phyloP scores from a whole-genome alignment of 2,329 filamentous ascomycete genomes.

The Alternaria postmessia region DNA sequence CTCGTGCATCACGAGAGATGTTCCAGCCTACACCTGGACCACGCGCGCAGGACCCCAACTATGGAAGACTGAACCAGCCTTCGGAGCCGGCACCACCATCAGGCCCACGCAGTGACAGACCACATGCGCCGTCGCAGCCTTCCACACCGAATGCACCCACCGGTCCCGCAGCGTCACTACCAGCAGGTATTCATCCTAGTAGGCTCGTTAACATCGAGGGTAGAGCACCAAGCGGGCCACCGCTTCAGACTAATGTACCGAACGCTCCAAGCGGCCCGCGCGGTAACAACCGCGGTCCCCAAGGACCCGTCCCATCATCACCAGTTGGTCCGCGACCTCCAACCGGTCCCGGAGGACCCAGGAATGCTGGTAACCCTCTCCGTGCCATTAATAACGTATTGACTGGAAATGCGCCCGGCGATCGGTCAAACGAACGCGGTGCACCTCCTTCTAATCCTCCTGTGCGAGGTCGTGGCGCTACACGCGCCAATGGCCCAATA shows the following conservation, averaged over 20 bases:
- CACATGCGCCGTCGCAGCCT: slow-evolving; percentile 35
- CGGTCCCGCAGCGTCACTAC: slow-evolving; percentile 44
- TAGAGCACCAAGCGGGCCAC: slow-evolving; percentile 20
- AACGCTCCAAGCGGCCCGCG: slow-evolving; percentile 48
- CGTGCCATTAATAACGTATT: slow-evolving; percentile 44
- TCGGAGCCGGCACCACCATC: slow-evolving; percentile 61
- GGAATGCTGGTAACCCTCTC: slow-evolving; percentile 35
- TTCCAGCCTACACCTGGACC: slow-evolving; percentile 47
- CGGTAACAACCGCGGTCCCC: slow-evolving; percentile 34
- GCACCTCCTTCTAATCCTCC: slow-evolving; percentile 27
- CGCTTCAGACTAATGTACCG: slow-evolving; percentile 46
- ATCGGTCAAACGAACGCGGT: slow-evolving; percentile 28
- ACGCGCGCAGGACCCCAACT: slow-evolving; percentile 56
- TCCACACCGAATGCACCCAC: slow-evolving; percentile 46
- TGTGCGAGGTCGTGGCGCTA: slow-evolving; percentile 45
- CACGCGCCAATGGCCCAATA: slow-evolving; percentile 33
- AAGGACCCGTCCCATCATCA: slow-evolving; percentile 36
- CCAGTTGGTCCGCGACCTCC: slow-evolving; percentile 43
- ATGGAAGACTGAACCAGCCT: slow-evolving; percentile 59
- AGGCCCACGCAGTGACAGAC: slow-evolving; percentile 59
- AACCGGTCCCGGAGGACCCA: slow-evolving; percentile 42
- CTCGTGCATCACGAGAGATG: slow-evolving; percentile 49
- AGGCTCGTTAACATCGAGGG: slow-evolving; percentile 57
- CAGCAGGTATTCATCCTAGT: slow-evolving; percentile 63
- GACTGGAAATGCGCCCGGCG: slow-evolving; percentile 35